Evolutionary conservation across 805 yeast genomes (phyloP), one percentile per base, ranked within the genome.

Genomic region (Ogataea ganodermae): DNA sequence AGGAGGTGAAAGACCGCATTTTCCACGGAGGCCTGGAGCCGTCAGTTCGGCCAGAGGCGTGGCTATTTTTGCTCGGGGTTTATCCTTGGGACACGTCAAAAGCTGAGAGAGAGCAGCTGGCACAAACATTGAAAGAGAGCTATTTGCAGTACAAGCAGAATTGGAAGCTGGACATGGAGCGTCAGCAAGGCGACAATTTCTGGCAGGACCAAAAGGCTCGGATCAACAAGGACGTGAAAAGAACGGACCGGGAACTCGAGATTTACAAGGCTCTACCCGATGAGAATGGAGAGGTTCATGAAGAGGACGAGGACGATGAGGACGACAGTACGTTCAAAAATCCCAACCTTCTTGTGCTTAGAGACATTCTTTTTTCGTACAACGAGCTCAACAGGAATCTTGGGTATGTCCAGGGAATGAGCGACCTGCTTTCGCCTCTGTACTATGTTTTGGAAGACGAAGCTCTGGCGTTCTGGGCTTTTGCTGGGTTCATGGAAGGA

Each of bases 341-440:
- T 63, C 84, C 88, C 9, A 90, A 94, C 65, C 71, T 94, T 49
- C 74, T 79, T 50, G 76, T 70, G 43, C 68, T 94, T 70, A 78
- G 89, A 56, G 90, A 86, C 57, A 86, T 94, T 51, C 72, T 94
- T 32, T 74, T 90, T 47, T 88, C 97, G 0, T 92, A 86, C 60
- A 92, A 94, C 64, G 90, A 87, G 65, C 77, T 83, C 63, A 91
- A 94, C 65, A 74, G 72, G 38, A 85, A 89, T 56, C 68, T 94
- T 56, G 99, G 99, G 0, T 94, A 94, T 61, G 96, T 94, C 16
- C 99, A 94, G 69, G 99, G 99, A 1, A 94, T 94, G 99, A 82
- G 94, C 8, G 99, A 94, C 66, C 71, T 94, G 43, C 70, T 94
- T 30, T 86, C 97, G 0, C 97, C 97, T 0, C 67, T 94, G 2